Base-by-base conservation (phyloP, 2,329 filamentous ascomycete species). In the Cladosporium sp. region DNA sequence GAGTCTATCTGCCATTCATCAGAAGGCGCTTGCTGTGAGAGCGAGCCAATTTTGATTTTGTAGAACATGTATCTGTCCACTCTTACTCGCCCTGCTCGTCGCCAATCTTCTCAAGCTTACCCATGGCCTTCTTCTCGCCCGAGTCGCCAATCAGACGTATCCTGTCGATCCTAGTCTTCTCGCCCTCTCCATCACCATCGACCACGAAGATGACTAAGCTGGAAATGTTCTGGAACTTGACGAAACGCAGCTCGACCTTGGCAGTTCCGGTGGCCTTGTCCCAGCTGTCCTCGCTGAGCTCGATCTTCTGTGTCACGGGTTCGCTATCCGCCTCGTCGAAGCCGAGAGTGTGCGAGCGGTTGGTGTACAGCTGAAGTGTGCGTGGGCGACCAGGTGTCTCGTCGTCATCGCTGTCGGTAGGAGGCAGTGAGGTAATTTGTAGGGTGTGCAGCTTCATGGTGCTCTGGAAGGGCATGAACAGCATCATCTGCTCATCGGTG, bases 221-320 rank as follows among this genome's bases (percentile, higher is more conserved):
- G 67, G 88, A 90, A 64, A 97, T 91, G 76, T 93, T 96, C 81
- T 98, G 95, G 83, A 98, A 99, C 82, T 97, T 97, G 80, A 99
- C 95, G 75, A 94, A 97, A 15, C 93, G 91, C 73, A 98, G 81
- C 79, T 84, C 82, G 32, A 84, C 71, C 74, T 82, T 84, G 21
- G 82, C 83, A 0, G 83, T 85, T 21, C 78, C 80, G 2, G 82
- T 84, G 72, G 80, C 77, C 68, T 76, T 72, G 68, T 84, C 81
- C 94, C 95, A 99, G 75, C 97, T 92, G 62, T 86, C 84, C 55
- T 88, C 83, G 68, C 85, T 83, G 52, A 99, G 84, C 73, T 89
- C 89, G 67, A 97, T 87, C 62, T 84, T 85, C 79, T 99, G 95
- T 18, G 92, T 93, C 0, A 92, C 86, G 59, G 89, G 85, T 63